These are phyloP conservation scores for Cordyceps cicadae DNA, from an alignment of 2,329 filamentous ascomycete species.

Conservation along the genomic window DNA sequence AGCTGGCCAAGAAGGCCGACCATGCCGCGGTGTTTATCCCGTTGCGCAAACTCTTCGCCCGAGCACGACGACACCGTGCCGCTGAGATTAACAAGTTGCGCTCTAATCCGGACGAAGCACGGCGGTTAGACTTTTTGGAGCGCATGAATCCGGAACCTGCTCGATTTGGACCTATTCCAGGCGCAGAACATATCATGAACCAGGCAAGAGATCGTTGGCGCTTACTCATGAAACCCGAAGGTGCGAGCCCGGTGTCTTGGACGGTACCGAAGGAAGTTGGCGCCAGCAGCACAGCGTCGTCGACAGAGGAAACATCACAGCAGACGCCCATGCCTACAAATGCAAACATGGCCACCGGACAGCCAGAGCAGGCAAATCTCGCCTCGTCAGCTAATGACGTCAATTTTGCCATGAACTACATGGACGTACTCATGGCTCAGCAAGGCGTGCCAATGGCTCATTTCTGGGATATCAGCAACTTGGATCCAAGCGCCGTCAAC, in stretches of 20 bases:
- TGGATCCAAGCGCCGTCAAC: background rate
- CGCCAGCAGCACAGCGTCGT: constrained; percentile 13
- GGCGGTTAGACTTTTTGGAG: constrained; percentile 41
- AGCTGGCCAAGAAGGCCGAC: constrained; percentile 36
- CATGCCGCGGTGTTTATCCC: constrained; percentile 45
- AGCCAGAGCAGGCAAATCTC: background rate
- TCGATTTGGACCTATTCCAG: constrained; percentile 40
- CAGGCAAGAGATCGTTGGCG: constrained; percentile 42
- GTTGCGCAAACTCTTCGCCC: constrained; percentile 44
- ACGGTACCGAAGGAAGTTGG: background rate
- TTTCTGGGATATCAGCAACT: constrained; percentile 11
- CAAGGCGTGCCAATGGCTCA: background rate
- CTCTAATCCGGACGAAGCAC: constrained; percentile 39
- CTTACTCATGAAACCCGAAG: constrained; percentile 33
- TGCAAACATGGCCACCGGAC: too few relatives aligned
- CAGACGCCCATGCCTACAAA: background rate
- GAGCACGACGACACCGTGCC: constrained; percentile 43
- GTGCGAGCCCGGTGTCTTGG: constrained; percentile 16
- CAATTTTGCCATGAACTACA: constrained; percentile 1
- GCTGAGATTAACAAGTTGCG: constrained; percentile 42
- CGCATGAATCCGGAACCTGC: constrained; percentile 34
- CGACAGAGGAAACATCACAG: background rate
- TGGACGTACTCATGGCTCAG: background rate
- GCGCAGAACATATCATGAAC: constrained; percentile 38
- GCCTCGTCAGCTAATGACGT: background rate